Base-by-base conservation (phyloP, 2,329 filamentous ascomycete species). In the Arachnopeziza araneosa region DNA sequence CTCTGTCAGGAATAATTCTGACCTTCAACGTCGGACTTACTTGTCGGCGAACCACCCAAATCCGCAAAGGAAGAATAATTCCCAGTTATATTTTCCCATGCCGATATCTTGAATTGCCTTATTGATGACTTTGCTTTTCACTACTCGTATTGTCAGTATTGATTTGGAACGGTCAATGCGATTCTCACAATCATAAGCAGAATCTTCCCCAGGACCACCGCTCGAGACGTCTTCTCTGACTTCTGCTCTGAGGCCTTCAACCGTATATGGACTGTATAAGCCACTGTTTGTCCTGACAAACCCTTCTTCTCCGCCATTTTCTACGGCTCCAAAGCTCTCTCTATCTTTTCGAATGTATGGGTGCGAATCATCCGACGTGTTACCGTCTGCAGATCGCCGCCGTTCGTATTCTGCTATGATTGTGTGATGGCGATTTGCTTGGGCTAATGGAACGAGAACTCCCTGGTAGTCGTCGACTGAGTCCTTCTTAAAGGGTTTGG, bases 51-150 rank as follows among this genome's bases (percentile, higher is more conserved):
- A 36, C 86, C 85, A 89, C 24, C 86, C 86, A 64, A 89, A 89
- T 1, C 86, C 85, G 32, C 86, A 83, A 17, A 89, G 83, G 24
- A 82, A 69, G 68, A 88, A 88, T 1, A 89, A 78, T 66, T 85
- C 81, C 83, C 84, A 88, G 74, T 93, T 89, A 71, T 91, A 93
- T 73, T 79, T 79, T 9, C 89, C 89, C 86, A 92, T 91, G 5
- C 89, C 88, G 64, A 91, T 89, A 19, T 90, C 84, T 72, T 89
- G 86, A 64, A 91, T 86, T 75, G 91, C 91, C 72, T 89, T 88
- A 75, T 93, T 96, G 72, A 96, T 88, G 64, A 96, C 82, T 70
- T 88, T 89, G 21, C 87, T 87, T 72, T 90, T 91, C 52, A 68
- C 68, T 70, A 62, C 59, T 44, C 50, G 36, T 21, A 32, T 24